phyloP scores from a whole-genome alignment of 257 asterid species.

The Primulina tabacum region DNA sequence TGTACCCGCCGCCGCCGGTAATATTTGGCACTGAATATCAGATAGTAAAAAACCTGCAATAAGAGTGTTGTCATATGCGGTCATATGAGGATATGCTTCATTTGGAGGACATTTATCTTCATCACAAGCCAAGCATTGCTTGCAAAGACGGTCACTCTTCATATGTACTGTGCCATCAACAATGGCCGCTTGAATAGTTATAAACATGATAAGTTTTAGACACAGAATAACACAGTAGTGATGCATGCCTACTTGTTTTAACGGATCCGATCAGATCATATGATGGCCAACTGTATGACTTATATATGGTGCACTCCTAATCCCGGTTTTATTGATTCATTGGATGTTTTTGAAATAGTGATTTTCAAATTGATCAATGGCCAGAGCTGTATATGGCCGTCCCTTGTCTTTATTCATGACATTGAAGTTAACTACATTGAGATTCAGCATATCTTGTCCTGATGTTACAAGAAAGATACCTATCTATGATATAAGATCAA shows the following conservation, averaged over 20 bases:
- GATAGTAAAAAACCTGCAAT: slow-evolving; percentile 59
- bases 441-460: background rate
- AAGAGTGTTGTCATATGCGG: slow-evolving; percentile 53
- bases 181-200: slow-evolving; percentile 18
- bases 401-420: background rate
- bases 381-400: background rate
- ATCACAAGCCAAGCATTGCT: slow-evolving; percentile 52
- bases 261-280: background rate
- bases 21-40: slow-evolving; percentile 55
- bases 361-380: background rate
- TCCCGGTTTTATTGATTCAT: background rate
- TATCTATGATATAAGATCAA: background rate
- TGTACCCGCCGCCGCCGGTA: slow-evolving; percentile 35
- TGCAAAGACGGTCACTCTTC: slow-evolving; percentile 46
- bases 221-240: slow-evolving; percentile 18
- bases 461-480: background rate
- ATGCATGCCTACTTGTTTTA: slow-evolving; percentile 26
- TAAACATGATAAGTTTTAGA: slow-evolving; percentile 20
- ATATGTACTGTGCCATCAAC: slow-evolving; percentile 23
- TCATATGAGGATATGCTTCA: slow-evolving; percentile 63
- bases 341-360: background rate
- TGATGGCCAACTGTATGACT: background rate
- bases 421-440: background rate
- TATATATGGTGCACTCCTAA: background rate
- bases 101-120: slow-evolving; percentile 52